Evolutionary conservation across 2,329 filamentous ascomycete species (phyloP), one percentile per base, ranked within the genome.

Genomic region (Colletotrichum sp.): DNA sequence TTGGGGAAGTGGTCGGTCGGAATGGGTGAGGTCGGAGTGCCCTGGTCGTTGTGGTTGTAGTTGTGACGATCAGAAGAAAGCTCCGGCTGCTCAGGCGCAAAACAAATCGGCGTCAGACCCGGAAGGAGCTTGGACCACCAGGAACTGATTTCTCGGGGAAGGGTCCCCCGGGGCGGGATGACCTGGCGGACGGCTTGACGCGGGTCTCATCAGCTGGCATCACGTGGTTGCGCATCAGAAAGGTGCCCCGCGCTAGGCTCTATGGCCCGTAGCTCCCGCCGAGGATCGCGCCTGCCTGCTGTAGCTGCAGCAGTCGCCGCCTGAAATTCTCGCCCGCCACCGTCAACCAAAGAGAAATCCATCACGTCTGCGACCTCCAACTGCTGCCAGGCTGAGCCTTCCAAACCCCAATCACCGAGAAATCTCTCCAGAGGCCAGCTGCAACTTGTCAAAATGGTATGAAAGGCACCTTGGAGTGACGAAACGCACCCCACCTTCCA

Each of bases 171-270:
- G 21, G 16, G 16, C 49, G 44, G 44, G n/a, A 52, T 52, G n/a
- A 52, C n/a, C n/a, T 52, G 26, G 10, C n/a, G 55, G 26, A 28
- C 55, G 26, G 24, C 55, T 55, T 26, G n/a, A 74, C 74, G 65
- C 62, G 75, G 16, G 21, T 0, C 44, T 21, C 3, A 8, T 52
- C 44, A 52, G 44, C 44, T 52, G 44, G 44, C 44, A 1, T 79
- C 82, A 84, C 79, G 80, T 84, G 82, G 81, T 64, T 60, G 76
- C 82, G 81, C 78, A 82, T 72, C 59, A 18, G 26, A 34, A 44
- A 55, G n/a, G 18, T 68, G 57, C 75, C 75, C 75, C 68, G 55
- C 76, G 44, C 44, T 52, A 13, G 12, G n/a, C 44, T 52, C 36
- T 62, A n/a, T 69, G 28, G 32, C 62, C 32, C 15, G 32, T 34